phyloP scores from a whole-genome alignment of 129 eudicot genomes.

The Cynara cardunculus region DNA sequence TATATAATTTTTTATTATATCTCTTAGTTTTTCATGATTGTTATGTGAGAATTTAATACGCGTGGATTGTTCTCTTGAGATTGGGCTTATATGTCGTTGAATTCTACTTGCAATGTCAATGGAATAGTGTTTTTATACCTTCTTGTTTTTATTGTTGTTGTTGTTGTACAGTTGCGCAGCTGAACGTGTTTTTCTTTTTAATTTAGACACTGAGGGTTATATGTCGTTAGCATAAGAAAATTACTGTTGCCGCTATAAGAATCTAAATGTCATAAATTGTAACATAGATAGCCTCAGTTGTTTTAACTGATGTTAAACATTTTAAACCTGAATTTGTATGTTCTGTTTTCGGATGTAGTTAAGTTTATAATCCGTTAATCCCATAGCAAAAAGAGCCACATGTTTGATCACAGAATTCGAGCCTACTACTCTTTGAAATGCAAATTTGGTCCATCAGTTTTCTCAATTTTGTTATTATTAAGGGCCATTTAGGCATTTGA shows the following conservation, averaged over 20 bases:
- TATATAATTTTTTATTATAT: neutral
- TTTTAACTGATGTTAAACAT: neutral
- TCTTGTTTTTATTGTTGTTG: neutral
- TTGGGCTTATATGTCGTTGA: neutral
- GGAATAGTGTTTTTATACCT: neutral
- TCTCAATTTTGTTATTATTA: neutral
- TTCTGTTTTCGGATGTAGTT: neutral
- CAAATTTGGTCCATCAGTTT: neutral
- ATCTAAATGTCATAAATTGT: neutral
- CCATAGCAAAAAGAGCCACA: conserved; percentile 3
- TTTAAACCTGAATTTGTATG: neutral
- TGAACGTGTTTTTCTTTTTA: neutral
- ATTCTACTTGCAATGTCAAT: neutral
- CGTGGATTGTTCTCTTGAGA: neutral
- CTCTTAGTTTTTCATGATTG: neutral
- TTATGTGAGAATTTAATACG: neutral
- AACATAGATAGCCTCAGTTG: neutral
- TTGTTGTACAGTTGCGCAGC: neutral
- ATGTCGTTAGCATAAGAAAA: neutral
- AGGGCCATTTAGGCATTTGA: neutral
- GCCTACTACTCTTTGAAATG: neutral
- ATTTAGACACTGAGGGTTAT: neutral
- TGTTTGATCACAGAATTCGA: neutral
- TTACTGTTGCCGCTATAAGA: neutral
- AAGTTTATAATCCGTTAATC: neutral